These are phyloP conservation scores for Colletotrichum truncatum DNA, from an alignment of 2,329 filamentous ascomycete species.

Conservation along the genomic window DNA sequence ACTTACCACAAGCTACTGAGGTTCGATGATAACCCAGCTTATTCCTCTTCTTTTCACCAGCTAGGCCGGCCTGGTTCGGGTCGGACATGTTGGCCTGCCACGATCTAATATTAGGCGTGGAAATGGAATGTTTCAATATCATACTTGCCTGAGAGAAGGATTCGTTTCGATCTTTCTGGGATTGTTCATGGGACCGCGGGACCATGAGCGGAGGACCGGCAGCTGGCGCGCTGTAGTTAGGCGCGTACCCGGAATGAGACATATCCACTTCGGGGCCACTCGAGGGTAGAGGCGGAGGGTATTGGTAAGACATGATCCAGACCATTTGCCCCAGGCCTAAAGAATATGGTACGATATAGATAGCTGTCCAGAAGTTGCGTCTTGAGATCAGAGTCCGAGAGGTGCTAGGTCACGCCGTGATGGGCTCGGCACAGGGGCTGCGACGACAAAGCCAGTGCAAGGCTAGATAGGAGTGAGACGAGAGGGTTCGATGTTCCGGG, in stretches of 20 bases:
- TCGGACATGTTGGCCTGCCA: conserved; percentile 48
- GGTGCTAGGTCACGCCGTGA: not conserved
- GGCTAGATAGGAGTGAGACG: not conserved
- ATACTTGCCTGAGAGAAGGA: conserved; percentile 45
- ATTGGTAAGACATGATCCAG: conserved; percentile 60
- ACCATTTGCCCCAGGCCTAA: conserved; percentile 44
- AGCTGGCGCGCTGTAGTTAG: conserved; percentile 43
- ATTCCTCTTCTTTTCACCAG: conserved; percentile 74
- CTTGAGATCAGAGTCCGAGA: conserved; percentile 41
- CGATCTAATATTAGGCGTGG: conserved; percentile 57
- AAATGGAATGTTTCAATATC: conserved; percentile 58
- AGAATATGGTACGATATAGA: conserved; percentile 39
- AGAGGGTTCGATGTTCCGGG: not conserved
- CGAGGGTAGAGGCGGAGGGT: conserved; percentile 51
- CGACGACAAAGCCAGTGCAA: not conserved
- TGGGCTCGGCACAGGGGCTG: not conserved
- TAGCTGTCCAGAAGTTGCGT: conserved; percentile 40
- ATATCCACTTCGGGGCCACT: conserved; percentile 52
- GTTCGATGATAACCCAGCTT: conserved; percentile 96
- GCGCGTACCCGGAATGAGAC: conserved; percentile 47
- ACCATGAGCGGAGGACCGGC: conserved; percentile 16
- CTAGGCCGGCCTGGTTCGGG: conserved; percentile 42
- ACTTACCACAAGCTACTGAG: conserved; percentile 94
- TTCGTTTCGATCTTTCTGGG: conserved; percentile 47
- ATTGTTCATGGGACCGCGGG: conserved; percentile 8